Conservation (phyloP, 164 flowering plant species). For the Aristolochia californica region DNA sequence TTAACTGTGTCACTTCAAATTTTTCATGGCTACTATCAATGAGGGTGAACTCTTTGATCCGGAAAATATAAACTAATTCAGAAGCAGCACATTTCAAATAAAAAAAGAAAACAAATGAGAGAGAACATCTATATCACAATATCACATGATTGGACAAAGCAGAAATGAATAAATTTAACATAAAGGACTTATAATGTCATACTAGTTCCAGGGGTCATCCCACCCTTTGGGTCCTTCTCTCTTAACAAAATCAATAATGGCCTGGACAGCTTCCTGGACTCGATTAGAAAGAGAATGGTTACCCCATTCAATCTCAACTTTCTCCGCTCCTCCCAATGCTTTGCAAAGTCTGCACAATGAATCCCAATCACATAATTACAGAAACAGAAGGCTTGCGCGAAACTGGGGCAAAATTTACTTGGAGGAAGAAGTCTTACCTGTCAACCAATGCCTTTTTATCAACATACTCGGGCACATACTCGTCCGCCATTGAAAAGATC, state of each 20-base stretch:
- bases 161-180: neutral
- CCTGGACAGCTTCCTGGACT: slow-evolving; percentile 63
- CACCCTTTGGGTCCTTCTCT: slow-evolving; percentile 89
- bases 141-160: neutral
- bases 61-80: too few species aligned
- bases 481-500: slow-evolving; percentile 91
- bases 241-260: slow-evolving; percentile 62
- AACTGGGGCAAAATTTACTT: neutral
- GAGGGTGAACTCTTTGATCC: too few species aligned
- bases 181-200: neutral
- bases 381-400: neutral
- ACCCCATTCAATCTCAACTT: slow-evolving; percentile 72
- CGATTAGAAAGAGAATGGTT: slow-evolving; percentile 94
- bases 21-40: too few species aligned
- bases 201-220: slow-evolving; percentile 94
- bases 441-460: slow-evolving; percentile 81
- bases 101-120: too few species aligned
- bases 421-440: slow-evolving; percentile 29
- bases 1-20: too few species aligned
- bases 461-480: slow-evolving; percentile 89
- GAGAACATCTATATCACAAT: too few species aligned
- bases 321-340: slow-evolving; percentile 47
- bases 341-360: slow-evolving; percentile 60
- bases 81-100: too few species aligned
- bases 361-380: neutral